These are phyloP conservation scores for Polyporus arcularius DNA, from an alignment of 768 basidiomycete species.

Conservation along the genomic window DNA sequence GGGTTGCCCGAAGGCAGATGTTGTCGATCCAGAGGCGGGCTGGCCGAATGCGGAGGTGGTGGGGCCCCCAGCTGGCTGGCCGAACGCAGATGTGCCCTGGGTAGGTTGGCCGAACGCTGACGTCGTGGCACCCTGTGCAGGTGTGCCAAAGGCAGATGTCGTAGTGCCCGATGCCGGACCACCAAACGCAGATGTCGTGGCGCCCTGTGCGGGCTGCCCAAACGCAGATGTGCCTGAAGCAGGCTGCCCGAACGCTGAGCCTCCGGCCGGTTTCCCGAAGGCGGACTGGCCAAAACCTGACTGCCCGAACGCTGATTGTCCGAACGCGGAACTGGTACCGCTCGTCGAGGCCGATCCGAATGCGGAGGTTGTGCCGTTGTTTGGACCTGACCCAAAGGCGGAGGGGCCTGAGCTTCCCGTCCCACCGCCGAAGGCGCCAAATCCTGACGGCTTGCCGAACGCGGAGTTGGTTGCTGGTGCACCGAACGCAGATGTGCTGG, in stretches of 20 bases:
- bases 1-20: conserved; percentile 19
- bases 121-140: conserved; percentile 19
- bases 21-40: conserved; percentile 25
- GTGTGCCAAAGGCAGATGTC: conserved; percentile 40
- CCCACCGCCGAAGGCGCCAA: conserved; percentile 13
- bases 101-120: conserved; percentile 17
- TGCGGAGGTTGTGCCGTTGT: conserved; percentile 20
- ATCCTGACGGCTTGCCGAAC: conserved; percentile 34
- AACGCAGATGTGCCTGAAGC: conserved; percentile 27
- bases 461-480: conserved; percentile 38
- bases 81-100: conserved; percentile 37
- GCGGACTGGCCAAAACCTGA: conserved; percentile 32
- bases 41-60: conserved; percentile 28
- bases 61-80: conserved; percentile 29
- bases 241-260: conserved; percentile 36
- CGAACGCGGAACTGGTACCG: conserved; percentile 24
- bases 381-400: conserved; percentile 14
- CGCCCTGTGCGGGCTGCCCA: conserved; percentile 15
- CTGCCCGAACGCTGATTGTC: conserved; percentile 16
- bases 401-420: conserved; percentile 12
- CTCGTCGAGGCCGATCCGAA: conserved; percentile 18
- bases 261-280: conserved; percentile 32
- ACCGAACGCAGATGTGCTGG: conserved; percentile 21
- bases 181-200: conserved; percentile 14
- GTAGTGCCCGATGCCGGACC: conserved; percentile 24